Evolutionary conservation across 1,284 basidiomycete genomes (phyloP), one percentile per base, ranked within the genome.

Genomic region (Cryptococcus jaspeensis): DNA sequence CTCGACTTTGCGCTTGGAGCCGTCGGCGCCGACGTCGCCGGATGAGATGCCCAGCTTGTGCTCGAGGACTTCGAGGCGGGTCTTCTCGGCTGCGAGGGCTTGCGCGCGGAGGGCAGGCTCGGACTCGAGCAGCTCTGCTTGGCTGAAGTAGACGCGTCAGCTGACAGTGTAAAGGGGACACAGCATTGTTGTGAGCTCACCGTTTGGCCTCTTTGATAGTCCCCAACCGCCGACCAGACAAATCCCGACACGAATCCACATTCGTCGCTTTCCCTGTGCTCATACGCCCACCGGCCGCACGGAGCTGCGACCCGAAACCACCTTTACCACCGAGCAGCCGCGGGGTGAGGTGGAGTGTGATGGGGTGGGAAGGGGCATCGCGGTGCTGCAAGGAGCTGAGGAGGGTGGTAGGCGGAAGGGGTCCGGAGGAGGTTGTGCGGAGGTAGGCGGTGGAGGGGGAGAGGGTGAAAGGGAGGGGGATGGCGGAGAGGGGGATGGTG

Each of bases 241-340:
- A 81, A 72, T 99, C 96, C 44, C 95, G 81, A 76, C 95, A 99
- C 8, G 90, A 90, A 75, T 98, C 94, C 66, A 92, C 93, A 79
- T 98, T 98, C 71, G 83, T 90, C 39, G 89, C 91, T 82, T 94
- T 95, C 80, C 92, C 87, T 65, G 88, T 89, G 69, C 90, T 92
- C 96, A 99, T 99, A 42, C 94, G 85, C 9, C 95, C 95, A 64
- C 95, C 95, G 20, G 94, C 93, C 0, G 96, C 95, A 72, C 95
- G 85, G 62, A 99, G 83, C 81, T 97, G 93, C 23, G 89, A 90
- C 8, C 96, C 95, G 72, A 99, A 99, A 50, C 95, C 95, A 71
- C 96, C 95, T 78, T 99, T 99, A 47, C 96, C 96, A 59, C 95
- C 95, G 11, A 82, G 81, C 11, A 95, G 73, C 35, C 87, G 62